Evolutionary conservation across 192 early-diverging fungal genomes (phyloP), one percentile per base, ranked within the genome.

Genomic region (Coemansia sp.): DNA sequence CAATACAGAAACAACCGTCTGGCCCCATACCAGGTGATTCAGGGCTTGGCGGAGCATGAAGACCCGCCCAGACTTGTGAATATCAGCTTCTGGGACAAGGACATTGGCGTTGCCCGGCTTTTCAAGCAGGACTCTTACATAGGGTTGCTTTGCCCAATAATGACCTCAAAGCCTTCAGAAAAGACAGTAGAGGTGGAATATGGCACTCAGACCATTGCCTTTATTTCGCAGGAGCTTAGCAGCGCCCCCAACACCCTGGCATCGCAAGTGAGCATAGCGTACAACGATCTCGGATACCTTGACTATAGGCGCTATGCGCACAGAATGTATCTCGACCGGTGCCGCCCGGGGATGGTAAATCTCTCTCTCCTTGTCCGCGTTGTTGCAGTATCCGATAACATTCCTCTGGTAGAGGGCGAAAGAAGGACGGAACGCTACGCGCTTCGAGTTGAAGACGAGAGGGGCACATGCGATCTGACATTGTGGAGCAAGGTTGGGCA

Each of bases 191-290:
- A 69, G 13, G 57, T 68, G 42, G 74, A 73, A 18, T 79, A 72
- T 42, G 82, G 82, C 19, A 10, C 63, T 7, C 71, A 74, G 63
- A 84, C 82, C 10, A 76, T 84, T 21, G 57, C 74, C 0, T 84
- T 84, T 56, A 41, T 74, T 26, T 66, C 71, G 41, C 41, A 56
- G 5, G 26, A 48, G 39, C 61, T 59, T 5, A 51, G 54, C 43
- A 18, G 41, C 22, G 47, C 39, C 3, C 32, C 66, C 5, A 18
- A 40, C 13, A 63, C 56, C 7, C 39, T 37, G 19, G 32, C 68
- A 1, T 69, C 77, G 39, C 68, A 71, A 57, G 15, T 70, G 1
- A 71, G 65, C 57, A 59, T 71, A 54, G 72, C 69, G 46, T 57
- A 57, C 40, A 76, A 82, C 56, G 67, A 74, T 22, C 51, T 67